These are phyloP conservation scores for Pythium scleroteichum DNA, from an alignment of 352 stramenopile genomes.

Conservation along the genomic window DNA sequence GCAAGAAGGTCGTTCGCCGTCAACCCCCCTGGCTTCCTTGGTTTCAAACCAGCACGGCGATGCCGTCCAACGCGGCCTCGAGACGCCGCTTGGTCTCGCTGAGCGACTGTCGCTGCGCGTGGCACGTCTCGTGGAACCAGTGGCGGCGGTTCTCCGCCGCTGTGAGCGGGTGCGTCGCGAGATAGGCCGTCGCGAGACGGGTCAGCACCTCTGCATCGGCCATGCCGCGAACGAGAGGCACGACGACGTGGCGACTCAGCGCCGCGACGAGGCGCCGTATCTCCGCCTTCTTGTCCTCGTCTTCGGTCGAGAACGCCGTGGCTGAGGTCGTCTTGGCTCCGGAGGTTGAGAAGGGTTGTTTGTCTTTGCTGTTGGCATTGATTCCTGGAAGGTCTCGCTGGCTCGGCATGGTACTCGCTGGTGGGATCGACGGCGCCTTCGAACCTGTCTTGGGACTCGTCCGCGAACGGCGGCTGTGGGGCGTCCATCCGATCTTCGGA, in stretches of 20 bases:
- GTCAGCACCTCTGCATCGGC: conserved; percentile 1
- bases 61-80: neutral
- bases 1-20: neutral
- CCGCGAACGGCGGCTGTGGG: too few species aligned
- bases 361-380: too few species aligned
- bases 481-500: too few species aligned
- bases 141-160: neutral
- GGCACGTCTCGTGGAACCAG: conserved; percentile 15
- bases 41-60: neutral
- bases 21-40: neutral
- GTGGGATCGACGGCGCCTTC: too few species aligned
- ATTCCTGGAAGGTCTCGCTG: too few species aligned
- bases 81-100: conserved; percentile 1
- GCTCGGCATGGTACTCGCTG: too few species aligned
- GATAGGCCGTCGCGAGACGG: conserved; percentile 2
- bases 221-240: conserved; percentile 8
- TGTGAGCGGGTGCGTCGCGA: conserved; percentile 7
- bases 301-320: neutral
- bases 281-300: neutral
- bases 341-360: too few species aligned
- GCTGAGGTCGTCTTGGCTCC: too few species aligned
- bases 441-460: too few species aligned
- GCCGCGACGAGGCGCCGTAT: neutral
- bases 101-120: neutral
- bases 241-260: conserved; percentile 12